A percentile compares a stretch with the other conserved stretches of the same genome.
Evolutionary conservation across 176 grass and related monocot species (phyloP).

Genomic region (Lolium rigidum): DNA sequence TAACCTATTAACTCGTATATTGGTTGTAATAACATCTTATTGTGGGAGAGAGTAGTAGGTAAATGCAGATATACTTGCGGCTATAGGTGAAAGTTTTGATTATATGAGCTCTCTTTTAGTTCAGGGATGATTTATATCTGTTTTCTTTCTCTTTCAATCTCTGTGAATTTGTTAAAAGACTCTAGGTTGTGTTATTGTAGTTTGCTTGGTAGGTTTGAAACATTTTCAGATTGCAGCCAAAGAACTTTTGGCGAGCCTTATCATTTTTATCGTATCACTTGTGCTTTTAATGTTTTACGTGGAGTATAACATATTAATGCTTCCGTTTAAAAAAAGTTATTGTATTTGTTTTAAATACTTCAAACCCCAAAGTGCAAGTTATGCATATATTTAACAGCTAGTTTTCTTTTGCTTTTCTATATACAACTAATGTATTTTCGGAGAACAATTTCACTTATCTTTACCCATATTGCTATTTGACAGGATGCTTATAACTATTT

Average conservation of each 20-base stretch:
- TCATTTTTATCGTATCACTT: not conserved
- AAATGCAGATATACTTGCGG: not conserved
- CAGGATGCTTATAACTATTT: constrained; percentile 76
- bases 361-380: not conserved
- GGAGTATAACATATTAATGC: not conserved
- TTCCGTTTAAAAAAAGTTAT: not conserved
- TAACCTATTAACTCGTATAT: too few species aligned
- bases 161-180: not conserved
- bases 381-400: constrained; percentile 19
- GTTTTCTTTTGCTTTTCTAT: constrained; percentile 20
- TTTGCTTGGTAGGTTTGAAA: not conserved
- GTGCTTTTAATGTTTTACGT: constrained; percentile 8
- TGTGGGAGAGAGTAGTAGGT: not conserved
- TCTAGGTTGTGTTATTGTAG: not conserved
- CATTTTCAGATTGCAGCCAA: not conserved
- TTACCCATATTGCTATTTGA: constrained; percentile 65
- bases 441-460: constrained; percentile 61
- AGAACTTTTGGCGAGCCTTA: not conserved
- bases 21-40: too few species aligned
- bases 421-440: constrained; percentile 34
- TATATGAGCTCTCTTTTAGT: constrained; percentile 13
- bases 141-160: not conserved
- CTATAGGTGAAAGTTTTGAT: constrained; percentile 15
- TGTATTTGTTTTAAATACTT: constrained; percentile 31
- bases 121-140: not conserved